Evolutionary conservation across 148 eudicot species (phyloP).

Genomic region (Fallopia convolvulus): DNA sequence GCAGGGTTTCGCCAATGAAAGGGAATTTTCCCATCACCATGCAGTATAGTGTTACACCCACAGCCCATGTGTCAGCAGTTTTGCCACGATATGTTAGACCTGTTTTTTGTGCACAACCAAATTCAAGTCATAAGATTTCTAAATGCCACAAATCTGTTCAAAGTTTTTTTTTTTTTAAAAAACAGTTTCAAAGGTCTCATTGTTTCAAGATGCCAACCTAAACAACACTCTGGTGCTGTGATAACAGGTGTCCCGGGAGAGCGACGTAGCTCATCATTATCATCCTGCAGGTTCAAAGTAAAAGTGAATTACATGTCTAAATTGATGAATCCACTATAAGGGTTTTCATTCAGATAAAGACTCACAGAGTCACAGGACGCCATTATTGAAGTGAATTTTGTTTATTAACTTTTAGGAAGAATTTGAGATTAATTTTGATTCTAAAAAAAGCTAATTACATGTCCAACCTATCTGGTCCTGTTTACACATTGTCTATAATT

Average conservation of each 20-base stretch:
- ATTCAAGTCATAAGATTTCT: neutral
- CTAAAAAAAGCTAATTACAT: neutral
- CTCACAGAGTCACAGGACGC: neutral
- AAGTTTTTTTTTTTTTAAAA: too few species aligned
- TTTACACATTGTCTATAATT: neutral
- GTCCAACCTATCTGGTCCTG: neutral
- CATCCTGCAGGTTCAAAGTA: slow-evolving; percentile 43
- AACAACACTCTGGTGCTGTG: slow-evolving; percentile 96
- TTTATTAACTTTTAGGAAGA: neutral
- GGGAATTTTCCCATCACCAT: slow-evolving; percentile 80
- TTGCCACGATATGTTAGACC: slow-evolving; percentile 78
- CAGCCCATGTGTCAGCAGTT: slow-evolving; percentile 97
- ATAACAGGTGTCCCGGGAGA: slow-evolving; percentile 99
- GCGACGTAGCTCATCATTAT: slow-evolving; percentile 90
- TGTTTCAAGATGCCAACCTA: slow-evolving; percentile 36
- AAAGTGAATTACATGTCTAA: too few species aligned
- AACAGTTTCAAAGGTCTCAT: neutral
- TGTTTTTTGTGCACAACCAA: slow-evolving; percentile 20
- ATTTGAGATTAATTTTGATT: neutral
- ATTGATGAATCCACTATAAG: too few species aligned
- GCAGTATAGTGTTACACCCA: slow-evolving; percentile 82
- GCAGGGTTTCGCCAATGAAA: slow-evolving; percentile 91
- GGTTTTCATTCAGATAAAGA: too few species aligned
- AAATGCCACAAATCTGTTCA: neutral
- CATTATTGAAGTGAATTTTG: neutral